Evolutionary conservation across 2,329 filamentous ascomycete genomes (phyloP).

Genomic region (Clarireedia monteithiana): DNA sequence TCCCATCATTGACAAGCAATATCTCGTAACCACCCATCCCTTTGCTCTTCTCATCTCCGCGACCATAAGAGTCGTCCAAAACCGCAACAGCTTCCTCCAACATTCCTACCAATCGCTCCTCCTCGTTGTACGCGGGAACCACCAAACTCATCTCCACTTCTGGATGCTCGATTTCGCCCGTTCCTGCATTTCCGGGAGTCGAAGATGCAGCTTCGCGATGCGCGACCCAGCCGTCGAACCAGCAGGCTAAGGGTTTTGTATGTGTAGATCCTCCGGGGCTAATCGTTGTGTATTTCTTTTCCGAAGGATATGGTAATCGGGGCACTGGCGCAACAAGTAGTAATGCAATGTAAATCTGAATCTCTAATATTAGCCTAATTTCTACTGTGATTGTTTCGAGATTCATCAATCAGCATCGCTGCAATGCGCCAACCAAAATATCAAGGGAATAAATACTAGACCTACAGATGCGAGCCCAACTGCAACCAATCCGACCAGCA

Average conservation of each 20-base stretch:
- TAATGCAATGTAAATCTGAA: constrained; percentile 58
- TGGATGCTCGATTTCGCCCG: constrained; percentile 59
- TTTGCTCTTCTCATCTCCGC: constrained; percentile 28
- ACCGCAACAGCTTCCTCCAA: constrained; percentile 86
- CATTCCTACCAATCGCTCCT: constrained; percentile 73
- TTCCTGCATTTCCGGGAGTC: constrained; percentile 15
- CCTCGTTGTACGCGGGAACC: constrained; percentile 93
- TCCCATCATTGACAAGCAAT: constrained; percentile 84
- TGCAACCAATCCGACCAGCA: neutral
- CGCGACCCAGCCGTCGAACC: constrained; percentile 70
- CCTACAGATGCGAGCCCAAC: neutral
- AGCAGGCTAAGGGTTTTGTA: constrained; percentile 64
- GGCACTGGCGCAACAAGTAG: constrained; percentile 74
- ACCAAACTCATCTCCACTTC: constrained; percentile 87
- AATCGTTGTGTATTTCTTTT: constrained; percentile 80
- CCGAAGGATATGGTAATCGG: constrained; percentile 62
- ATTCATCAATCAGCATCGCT: too few species aligned
- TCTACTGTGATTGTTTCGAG: too few species aligned
- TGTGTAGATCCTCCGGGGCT: constrained; percentile 52
- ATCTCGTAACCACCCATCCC: constrained; percentile 74
- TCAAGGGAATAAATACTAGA: neutral
- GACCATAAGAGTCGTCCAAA: constrained; percentile 69
- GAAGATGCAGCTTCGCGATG: constrained; percentile 45
- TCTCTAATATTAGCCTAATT: too few species aligned
- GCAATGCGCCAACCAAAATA: neutral